These are phyloP conservation scores for Micractinium sp. DNA, from an alignment of 139 green algal genomes.

Conservation along the genomic window DNA sequence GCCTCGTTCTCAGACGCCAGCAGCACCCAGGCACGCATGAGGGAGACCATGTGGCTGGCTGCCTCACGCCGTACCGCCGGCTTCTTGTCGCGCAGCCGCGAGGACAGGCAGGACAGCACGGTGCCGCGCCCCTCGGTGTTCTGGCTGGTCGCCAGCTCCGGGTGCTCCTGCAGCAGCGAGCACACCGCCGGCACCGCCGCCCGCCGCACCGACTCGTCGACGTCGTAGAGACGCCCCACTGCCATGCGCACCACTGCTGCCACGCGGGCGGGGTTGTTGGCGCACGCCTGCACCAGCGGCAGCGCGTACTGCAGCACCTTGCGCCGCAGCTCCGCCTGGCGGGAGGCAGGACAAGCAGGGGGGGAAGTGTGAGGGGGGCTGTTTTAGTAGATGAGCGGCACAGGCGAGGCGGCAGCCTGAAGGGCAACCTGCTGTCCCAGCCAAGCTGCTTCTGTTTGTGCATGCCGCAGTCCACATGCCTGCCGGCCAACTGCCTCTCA, in stretches of 20 bases:
- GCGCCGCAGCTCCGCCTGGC: slow-evolving; percentile 50
- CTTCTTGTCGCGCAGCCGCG: slow-evolving; percentile 77
- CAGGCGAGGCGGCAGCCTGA: not conserved
- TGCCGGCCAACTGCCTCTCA: not conserved
- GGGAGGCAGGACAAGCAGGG: not conserved
- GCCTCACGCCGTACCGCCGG: slow-evolving; percentile 65
- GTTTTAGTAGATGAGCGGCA: not conserved
- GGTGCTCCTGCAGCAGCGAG: slow-evolving; percentile 19
- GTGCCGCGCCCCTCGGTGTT: slow-evolving; percentile 14
- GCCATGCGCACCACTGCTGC: not conserved
- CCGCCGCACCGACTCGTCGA: slow-evolving; percentile 71
- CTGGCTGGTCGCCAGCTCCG: slow-evolving; percentile 28
- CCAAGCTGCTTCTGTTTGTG: not conserved
- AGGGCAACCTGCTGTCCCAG: not conserved
- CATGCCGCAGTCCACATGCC: not conserved
- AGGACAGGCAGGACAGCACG: slow-evolving; percentile 39
- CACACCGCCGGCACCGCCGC: slow-evolving; percentile 57
- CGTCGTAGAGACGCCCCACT: slow-evolving; percentile 64
- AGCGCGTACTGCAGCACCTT: slow-evolving; percentile 48
- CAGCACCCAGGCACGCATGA: slow-evolving; percentile 31
- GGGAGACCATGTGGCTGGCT: slow-evolving; percentile 25
- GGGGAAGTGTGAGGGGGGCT: not conserved
- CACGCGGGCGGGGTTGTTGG: not conserved
- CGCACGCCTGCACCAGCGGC: slow-evolving; percentile 29
- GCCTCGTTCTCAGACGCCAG: not conserved